phyloP scores from a whole-genome alignment of 2,329 filamentous ascomycete species.

The Didymella arachidicola region DNA sequence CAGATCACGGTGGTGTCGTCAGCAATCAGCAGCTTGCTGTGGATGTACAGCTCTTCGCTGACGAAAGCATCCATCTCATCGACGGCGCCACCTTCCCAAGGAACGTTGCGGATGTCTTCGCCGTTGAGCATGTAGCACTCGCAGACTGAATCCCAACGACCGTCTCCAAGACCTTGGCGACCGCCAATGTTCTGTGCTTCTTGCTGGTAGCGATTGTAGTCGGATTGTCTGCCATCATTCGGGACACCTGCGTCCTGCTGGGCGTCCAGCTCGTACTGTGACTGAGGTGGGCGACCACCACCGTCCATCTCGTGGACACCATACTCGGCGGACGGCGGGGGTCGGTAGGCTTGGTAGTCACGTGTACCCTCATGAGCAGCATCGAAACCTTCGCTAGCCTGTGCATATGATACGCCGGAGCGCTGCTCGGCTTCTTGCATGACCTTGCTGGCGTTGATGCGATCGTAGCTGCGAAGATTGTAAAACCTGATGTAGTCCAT shows the following conservation, averaged over 20 bases:
- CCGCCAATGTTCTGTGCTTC: constrained; percentile 65
- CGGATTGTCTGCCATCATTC: constrained; percentile 34
- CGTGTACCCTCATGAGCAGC: constrained; percentile 56
- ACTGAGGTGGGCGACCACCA: constrained; percentile 27
- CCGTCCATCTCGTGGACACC: constrained; percentile 49
- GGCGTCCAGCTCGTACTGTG: constrained; percentile 33
- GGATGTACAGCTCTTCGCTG: constrained; percentile 69
- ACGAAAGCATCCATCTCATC: constrained; percentile 69
- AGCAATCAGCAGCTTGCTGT: constrained; percentile 78
- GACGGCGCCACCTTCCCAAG: constrained; percentile 63
- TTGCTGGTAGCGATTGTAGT: constrained; percentile 76
- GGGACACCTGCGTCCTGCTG: constrained; percentile 32
- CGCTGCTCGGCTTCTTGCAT: constrained; percentile 68
- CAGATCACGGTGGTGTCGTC: constrained; percentile 85
- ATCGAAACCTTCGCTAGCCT: constrained; percentile 70
- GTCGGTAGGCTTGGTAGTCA: constrained; percentile 45
- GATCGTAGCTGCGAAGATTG: constrained; percentile 84
- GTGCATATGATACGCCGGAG: constrained; percentile 72
- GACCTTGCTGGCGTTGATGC: constrained; percentile 73
- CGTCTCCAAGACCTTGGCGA: constrained; percentile 53
- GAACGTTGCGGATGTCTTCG: constrained; percentile 70
- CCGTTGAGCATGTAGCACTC: constrained; percentile 85
- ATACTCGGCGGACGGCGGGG: constrained; percentile 47
- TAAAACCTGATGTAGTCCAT: constrained; percentile 81
- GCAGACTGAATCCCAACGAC: constrained; percentile 77